phyloP scores from a whole-genome alignment of 148 eudicot genomes.

The Tetragonia tetragonoides region DNA sequence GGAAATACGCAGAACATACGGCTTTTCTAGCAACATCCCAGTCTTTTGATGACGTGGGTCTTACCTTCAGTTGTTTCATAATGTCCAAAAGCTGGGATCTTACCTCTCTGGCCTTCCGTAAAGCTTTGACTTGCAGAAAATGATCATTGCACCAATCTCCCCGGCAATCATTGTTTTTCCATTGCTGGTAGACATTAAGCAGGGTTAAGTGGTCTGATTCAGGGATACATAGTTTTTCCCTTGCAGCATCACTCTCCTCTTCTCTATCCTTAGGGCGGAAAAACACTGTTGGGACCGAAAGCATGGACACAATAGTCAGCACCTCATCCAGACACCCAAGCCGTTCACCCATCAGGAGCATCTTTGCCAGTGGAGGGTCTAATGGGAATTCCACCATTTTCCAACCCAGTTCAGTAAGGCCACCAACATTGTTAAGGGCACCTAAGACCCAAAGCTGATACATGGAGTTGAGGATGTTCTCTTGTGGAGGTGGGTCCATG shows the following conservation, averaged over 20 bases:
- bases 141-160: constrained; percentile 99
- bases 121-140: constrained; percentile 85
- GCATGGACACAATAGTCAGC: constrained; percentile 92
- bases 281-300: constrained; percentile 93
- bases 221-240: constrained; percentile 87
- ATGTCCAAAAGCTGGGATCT: constrained; percentile 92
- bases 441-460: constrained; percentile 96
- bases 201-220: constrained; percentile 92
- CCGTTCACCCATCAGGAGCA: constrained; percentile 80
- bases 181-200: constrained; percentile 89
- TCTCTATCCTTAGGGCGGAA: constrained; percentile 93
- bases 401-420: constrained; percentile 80
- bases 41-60: constrained; percentile 64
- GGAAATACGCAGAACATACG: constrained; percentile 89
- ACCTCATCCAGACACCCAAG: constrained; percentile 75
- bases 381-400: constrained; percentile 96
- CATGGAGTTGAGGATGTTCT: constrained; percentile 94
- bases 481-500: constrained; percentile 99
- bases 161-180: constrained; percentile 78
- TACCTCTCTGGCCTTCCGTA: constrained; percentile 84
- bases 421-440: constrained; percentile 80
- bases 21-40: constrained; percentile 94
- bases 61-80: constrained; percentile 67
- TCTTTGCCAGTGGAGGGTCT: constrained; percentile 90
- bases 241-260: constrained; percentile 94